phyloP scores from a whole-genome alignment of 1,284 basidiomycete species.

The Tetrapyrgos nigripes region DNA sequence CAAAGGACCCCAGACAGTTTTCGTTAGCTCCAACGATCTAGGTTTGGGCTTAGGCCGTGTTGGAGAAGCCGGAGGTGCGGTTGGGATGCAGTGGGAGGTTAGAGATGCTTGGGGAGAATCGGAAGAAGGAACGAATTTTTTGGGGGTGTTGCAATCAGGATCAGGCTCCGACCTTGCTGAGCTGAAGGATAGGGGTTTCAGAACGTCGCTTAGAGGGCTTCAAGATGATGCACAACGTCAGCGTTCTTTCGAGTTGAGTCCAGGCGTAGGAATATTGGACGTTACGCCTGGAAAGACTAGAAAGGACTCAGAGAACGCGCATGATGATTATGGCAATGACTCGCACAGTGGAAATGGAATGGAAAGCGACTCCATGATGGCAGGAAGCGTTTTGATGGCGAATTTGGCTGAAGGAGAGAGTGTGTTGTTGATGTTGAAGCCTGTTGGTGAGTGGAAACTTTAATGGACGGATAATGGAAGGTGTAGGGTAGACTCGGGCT shows the following conservation, averaged over 20 bases:
- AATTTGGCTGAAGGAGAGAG: slow-evolving; percentile 14
- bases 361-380: neutral
- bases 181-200: neutral
- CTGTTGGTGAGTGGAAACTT: neutral
- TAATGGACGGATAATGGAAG: too few species aligned
- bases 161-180: neutral
- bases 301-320: too few species aligned
- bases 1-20: slow-evolving; percentile 9
- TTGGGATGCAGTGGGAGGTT: neutral
- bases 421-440: slow-evolving; percentile 6
- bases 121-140: neutral
- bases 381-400: slow-evolving; percentile 1
- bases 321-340: neutral
- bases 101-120: neutral
- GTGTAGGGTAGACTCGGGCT: too few species aligned
- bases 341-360: slow-evolving; percentile 2
- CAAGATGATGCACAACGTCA: too few species aligned
- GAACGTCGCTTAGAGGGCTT: neutral
- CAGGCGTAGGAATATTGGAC: neutral
- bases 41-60: neutral
- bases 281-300: slow-evolving; percentile 5
- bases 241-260: too few species aligned
- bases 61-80: too few species aligned
- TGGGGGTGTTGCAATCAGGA: neutral
- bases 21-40: slow-evolving; percentile 5